Percentiles rank a stretch among this genome's conserved stretches.
Conservation (phyloP, 345 rosid species). For the Nasturtium officinale region DNA sequence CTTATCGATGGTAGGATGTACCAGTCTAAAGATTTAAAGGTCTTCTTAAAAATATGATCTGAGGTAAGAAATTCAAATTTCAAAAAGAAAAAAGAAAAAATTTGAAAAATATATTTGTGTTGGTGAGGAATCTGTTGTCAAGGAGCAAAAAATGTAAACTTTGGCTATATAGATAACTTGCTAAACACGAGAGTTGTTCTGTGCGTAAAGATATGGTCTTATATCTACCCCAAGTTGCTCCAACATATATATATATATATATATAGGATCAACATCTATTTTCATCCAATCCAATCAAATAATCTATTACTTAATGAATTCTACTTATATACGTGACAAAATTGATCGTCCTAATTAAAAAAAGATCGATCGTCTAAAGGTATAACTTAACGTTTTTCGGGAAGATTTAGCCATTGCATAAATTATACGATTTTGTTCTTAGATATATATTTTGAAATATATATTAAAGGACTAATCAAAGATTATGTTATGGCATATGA, state of each 20-base stretch:
- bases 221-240: conserved; percentile 30
- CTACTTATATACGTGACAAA: conserved; percentile 13
- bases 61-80: neutral
- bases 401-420: conserved; percentile 10
- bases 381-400: neutral
- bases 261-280: conserved; percentile 4
- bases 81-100: neutral
- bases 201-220: conserved; percentile 40
- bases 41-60: neutral
- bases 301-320: neutral
- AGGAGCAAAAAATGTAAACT: neutral
- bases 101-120: neutral
- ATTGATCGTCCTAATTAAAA: neutral
- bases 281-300: neutral
- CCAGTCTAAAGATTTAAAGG: neutral
- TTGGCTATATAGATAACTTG: conserved; percentile 38
- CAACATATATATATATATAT: conserved; percentile 23
- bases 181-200: conserved; percentile 42
- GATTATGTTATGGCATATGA: conserved; percentile 6
- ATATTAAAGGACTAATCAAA: conserved; percentile 8
- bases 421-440: conserved; percentile 8
- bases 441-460: neutral
- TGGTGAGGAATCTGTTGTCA: conserved; percentile 39
- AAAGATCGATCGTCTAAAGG: neutral
- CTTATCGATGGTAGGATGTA: neutral